Conservation (phyloP, 768 basidiomycete species). For the Hirschioporus abietinus region DNA sequence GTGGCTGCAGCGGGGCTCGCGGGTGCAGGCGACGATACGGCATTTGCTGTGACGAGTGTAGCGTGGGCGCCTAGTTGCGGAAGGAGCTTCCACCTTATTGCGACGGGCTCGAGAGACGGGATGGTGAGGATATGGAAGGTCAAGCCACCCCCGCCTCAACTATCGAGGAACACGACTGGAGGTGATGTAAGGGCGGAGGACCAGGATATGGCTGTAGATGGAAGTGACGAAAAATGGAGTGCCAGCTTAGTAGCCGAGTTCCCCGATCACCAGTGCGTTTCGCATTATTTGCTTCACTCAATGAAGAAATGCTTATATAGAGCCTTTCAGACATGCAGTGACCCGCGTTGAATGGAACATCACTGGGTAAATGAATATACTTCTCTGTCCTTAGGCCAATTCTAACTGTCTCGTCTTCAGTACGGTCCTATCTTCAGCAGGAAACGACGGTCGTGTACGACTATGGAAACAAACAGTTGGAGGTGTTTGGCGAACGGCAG, state of each 20-base stretch:
- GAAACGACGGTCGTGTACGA: slow-evolving; percentile 77
- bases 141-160: slow-evolving; percentile 46
- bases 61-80: slow-evolving; percentile 95
- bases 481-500: slow-evolving; percentile 80
- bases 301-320: slow-evolving; percentile 4
- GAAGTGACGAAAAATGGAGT: slow-evolving; percentile 54
- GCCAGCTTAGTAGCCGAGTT: slow-evolving; percentile 80
- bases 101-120: slow-evolving; percentile 85
- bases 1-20: slow-evolving; percentile 14
- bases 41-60: slow-evolving; percentile 72
- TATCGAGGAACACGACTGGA: slow-evolving; percentile 31
- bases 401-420: slow-evolving; percentile 30
- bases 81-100: slow-evolving; percentile 89
- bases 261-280: slow-evolving; percentile 69
- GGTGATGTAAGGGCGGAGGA: slow-evolving; percentile 20
- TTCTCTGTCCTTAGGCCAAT: slow-evolving; percentile 1
- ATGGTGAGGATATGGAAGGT: slow-evolving; percentile 88
- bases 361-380: slow-evolving; percentile 49
- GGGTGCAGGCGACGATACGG: slow-evolving; percentile 26
- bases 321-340: slow-evolving; percentile 52
- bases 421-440: slow-evolving; percentile 76
- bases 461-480: slow-evolving; percentile 83
- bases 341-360: slow-evolving; percentile 94
- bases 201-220: slow-evolving; percentile 37
- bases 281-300: background rate